Evolutionary conservation across 2,329 filamentous ascomycete genomes (phyloP).

Genomic region (Pleurostoma richardsiae): DNA sequence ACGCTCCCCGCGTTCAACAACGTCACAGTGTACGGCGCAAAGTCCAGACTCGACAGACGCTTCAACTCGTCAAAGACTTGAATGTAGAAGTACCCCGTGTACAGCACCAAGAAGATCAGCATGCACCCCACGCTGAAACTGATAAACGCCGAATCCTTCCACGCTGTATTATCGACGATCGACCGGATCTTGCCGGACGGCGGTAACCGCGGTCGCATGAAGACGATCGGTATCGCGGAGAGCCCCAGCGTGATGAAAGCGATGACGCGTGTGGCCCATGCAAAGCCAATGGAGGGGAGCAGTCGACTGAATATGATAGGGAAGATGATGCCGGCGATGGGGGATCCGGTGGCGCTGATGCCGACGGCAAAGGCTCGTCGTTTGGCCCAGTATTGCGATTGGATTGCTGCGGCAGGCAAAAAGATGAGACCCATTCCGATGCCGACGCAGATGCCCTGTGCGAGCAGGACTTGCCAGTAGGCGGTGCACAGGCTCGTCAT

Average conservation of each 20-base stretch:
- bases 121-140: conserved; percentile 11
- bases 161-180: conserved; percentile 7
- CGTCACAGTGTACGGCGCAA: conserved; percentile 23
- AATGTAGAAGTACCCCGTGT: conserved; percentile 13
- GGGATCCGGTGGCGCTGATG: conserved; percentile 22
- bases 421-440: conserved; percentile 29
- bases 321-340: conserved; percentile 14
- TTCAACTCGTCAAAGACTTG: conserved; percentile 5
- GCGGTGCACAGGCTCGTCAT: conserved; percentile 35
- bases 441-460: conserved; percentile 31
- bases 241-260: neutral
- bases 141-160: conserved; percentile 9
- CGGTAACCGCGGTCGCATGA: neutral
- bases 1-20: conserved; percentile 24
- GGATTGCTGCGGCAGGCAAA: conserved; percentile 26
- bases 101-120: conserved; percentile 9
- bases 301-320: neutral
- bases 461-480: conserved; percentile 36
- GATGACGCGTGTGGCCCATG: neutral
- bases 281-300: neutral
- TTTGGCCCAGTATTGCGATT: conserved; percentile 33
- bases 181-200: neutral
- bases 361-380: conserved; percentile 24
- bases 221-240: neutral
- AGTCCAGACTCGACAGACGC: conserved; percentile 1